phyloP scores from a whole-genome alignment of 345 rosid genomes.

The Salix brachista region DNA sequence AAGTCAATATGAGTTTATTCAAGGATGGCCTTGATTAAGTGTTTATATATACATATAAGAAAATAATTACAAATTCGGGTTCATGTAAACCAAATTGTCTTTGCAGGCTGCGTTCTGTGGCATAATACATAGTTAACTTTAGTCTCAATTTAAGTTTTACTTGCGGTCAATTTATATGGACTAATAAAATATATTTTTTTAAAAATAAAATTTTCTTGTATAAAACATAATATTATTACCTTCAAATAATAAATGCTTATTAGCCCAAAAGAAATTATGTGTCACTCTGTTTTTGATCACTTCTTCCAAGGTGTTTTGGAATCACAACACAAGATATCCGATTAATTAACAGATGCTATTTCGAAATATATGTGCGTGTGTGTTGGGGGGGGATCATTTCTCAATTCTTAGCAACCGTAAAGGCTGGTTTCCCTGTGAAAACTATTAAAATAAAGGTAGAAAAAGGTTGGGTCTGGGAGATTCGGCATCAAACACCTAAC shows the following conservation, averaged over 20 bases:
- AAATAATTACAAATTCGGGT: no score
- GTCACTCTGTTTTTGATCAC: neutral
- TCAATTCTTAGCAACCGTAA: neutral
- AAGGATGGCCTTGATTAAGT: neutral
- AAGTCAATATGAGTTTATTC: neutral
- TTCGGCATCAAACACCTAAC: constrained; percentile 20
- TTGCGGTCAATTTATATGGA: neutral
- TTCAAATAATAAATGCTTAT: neutral
- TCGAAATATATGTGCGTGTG: neutral
- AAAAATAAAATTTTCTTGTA: no score
- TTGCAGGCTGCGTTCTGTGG: no score
- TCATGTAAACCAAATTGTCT: no score
- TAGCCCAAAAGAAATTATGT: neutral
- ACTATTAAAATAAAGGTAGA: neutral
- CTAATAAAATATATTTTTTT: no score
- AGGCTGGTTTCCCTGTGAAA: neutral
- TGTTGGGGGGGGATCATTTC: neutral
- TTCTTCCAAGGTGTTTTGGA: neutral
- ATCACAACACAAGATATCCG: neutral
- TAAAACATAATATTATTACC: neutral
- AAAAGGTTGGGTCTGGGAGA: constrained; percentile 8
- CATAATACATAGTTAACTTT: no score
- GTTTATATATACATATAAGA: neutral
- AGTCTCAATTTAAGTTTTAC: neutral
- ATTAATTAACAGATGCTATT: neutral